phyloP scores from a whole-genome alignment of 257 asterid genomes.

The Fraxinus americana region DNA sequence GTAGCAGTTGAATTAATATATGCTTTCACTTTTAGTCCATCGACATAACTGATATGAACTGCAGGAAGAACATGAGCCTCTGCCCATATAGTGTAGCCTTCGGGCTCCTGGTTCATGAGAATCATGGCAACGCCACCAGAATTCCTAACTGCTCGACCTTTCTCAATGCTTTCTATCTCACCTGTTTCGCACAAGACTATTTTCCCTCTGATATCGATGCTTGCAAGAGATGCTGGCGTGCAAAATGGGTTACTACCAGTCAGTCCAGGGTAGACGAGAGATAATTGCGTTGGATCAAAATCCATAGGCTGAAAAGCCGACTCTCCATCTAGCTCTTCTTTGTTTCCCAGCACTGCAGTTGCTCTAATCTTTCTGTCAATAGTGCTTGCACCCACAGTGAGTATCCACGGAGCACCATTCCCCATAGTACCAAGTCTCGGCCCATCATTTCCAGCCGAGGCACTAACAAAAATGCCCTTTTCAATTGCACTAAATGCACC shows the following conservation, averaged over 20 bases:
- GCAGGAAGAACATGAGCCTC: slow-evolving; percentile 39
- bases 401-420: slow-evolving; percentile 47
- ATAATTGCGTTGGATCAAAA: background rate
- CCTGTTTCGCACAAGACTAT: slow-evolving; percentile 41
- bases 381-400: slow-evolving; percentile 32
- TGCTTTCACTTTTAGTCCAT: slow-evolving; percentile 24
- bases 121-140: slow-evolving; percentile 43
- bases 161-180: background rate
- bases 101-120: slow-evolving; percentile 19
- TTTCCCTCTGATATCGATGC: slow-evolving; percentile 36
- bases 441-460: slow-evolving; percentile 38
- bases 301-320: slow-evolving; percentile 31
- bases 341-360: no score
- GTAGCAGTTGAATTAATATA: slow-evolving; percentile 29
- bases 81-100: slow-evolving; percentile 21
- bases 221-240: background rate
- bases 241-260: slow-evolving; percentile 9
- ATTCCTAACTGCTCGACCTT: slow-evolving; percentile 23
- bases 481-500: slow-evolving; percentile 34
- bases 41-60: slow-evolving; percentile 30
- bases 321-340: slow-evolving; percentile 28
- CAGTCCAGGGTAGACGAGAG: slow-evolving; percentile 5
- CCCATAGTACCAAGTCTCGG: background rate
- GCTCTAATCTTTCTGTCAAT: no score
- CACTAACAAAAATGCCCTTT: slow-evolving; percentile 35